Percentiles rank a stretch among this genome's conserved stretches.
Conservation (phyloP, 2,329 filamentous ascomycete species). For the Pseudogymnoascus sp. region DNA sequence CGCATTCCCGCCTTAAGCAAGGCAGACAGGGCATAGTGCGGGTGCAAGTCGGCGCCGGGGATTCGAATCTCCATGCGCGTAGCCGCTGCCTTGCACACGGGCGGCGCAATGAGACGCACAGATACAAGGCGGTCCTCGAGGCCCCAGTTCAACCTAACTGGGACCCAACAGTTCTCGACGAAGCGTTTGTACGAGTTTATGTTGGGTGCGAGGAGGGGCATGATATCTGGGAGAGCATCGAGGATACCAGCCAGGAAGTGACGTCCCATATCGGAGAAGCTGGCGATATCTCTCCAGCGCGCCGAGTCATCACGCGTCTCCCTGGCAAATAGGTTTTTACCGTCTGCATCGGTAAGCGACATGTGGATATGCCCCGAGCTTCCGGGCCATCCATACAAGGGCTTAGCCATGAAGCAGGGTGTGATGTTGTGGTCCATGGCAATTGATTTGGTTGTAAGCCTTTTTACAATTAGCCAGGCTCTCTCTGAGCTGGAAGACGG, state of each 20-base stretch:
- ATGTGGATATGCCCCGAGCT: slow-evolving; percentile 96
- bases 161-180: slow-evolving; percentile 98
- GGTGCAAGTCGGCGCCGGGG: slow-evolving; percentile 91
- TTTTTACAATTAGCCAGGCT: not conserved
- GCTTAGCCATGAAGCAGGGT: slow-evolving; percentile 99
- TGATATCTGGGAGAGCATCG: slow-evolving; percentile 83
- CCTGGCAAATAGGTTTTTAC: slow-evolving; percentile 78
- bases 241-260: slow-evolving; percentile 91
- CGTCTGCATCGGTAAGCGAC: slow-evolving; percentile 69
- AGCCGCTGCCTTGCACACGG: slow-evolving; percentile 74
- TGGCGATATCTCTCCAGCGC: slow-evolving; percentile 66
- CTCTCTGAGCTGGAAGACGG: not conserved
- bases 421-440: slow-evolving; percentile 85
- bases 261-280: slow-evolving; percentile 80
- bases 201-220: slow-evolving; percentile 90
- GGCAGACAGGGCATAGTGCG: slow-evolving; percentile 78
- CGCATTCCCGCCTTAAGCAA: slow-evolving; percentile 85
- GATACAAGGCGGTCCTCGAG: slow-evolving; percentile 90
- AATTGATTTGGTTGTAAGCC: slow-evolving; percentile 62
- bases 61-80: slow-evolving; percentile 91
- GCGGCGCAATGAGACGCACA: slow-evolving; percentile 81
- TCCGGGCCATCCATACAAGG: slow-evolving; percentile 79
- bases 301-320: slow-evolving; percentile 65
- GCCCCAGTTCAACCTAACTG: slow-evolving; percentile 95
- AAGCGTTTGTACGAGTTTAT: slow-evolving; percentile 97